Conservation (phyloP, 345 rosid genomes). For the Rhodomyrtus tomentosa region DNA sequence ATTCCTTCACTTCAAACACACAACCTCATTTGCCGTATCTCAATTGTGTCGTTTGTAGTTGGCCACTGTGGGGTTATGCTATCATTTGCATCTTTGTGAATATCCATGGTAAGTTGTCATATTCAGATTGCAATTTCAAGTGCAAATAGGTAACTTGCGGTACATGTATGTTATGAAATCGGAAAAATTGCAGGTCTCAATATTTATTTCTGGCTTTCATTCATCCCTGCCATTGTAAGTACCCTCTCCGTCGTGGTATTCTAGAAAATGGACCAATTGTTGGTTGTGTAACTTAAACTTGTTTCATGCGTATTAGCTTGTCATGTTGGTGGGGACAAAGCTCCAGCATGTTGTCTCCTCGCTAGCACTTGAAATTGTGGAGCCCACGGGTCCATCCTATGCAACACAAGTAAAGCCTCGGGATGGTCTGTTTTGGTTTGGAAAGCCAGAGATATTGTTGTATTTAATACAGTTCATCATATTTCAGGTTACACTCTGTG, state of each 20-base stretch:
- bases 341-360: slow-evolving; percentile 87
- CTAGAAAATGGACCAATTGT: not conserved
- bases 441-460: slow-evolving; percentile 74
- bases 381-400: slow-evolving; percentile 47
- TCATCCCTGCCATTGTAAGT: slow-evolving; percentile 89
- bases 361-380: slow-evolving; percentile 74
- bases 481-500: slow-evolving; percentile 47
- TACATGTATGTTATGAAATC: not conserved
- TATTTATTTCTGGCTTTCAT: slow-evolving; percentile 91
- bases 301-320: slow-evolving; percentile 42
- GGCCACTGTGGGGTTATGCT: slow-evolving; percentile 92
- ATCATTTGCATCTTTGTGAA: slow-evolving; percentile 81
- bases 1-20: not conserved
- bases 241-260: not conserved
- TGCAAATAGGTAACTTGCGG: not conserved
- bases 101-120: slow-evolving; percentile 52
- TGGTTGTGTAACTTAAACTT: not conserved
- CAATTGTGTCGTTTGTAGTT: slow-evolving; percentile 35
- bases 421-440: slow-evolving; percentile 86
- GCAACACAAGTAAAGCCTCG: slow-evolving; percentile 87
- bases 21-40: not conserved
- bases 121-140: not conserved
- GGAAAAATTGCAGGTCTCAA: slow-evolving; percentile 51
- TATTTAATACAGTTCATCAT: slow-evolving; percentile 75
- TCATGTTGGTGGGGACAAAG: slow-evolving; percentile 82